Conservation (phyloP, 176 grass and related monocot genomes). For the Triticum turgidum region DNA sequence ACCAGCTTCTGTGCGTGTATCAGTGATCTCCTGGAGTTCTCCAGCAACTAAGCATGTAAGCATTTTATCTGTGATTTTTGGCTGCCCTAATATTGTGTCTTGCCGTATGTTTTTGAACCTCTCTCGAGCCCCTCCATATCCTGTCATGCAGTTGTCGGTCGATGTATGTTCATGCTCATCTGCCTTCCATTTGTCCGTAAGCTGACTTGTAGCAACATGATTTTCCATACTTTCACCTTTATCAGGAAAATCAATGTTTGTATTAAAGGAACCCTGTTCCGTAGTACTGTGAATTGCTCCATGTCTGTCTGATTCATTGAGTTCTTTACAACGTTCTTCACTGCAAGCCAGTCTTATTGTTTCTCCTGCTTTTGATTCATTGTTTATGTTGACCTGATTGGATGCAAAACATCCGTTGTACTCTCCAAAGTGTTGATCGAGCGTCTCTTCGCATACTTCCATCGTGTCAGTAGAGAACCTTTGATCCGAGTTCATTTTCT, state of each 20-base stretch:
- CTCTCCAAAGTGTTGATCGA: conserved; percentile 9
- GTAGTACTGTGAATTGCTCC: background rate
- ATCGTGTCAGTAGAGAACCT: background rate
- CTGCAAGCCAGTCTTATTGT: background rate
- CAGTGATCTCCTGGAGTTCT: conserved; percentile 16
- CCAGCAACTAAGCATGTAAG: background rate
- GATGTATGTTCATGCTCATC: background rate
- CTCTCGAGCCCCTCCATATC: conserved; percentile 8
- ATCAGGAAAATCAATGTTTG: background rate
- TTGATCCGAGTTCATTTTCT: conserved; percentile 46
- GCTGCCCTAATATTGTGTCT: conserved; percentile 3
- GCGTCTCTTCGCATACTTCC: background rate
- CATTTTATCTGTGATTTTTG: conserved; percentile 7
- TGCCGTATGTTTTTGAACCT: background rate
- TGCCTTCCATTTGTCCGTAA: conserved; percentile 10
- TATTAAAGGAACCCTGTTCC: background rate
- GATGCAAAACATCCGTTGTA: background rate
- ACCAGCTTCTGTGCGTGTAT: conserved; percentile 7
- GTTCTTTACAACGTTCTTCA: background rate
- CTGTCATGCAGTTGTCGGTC: conserved; percentile 27
- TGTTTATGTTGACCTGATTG: background rate
- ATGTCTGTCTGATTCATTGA: background rate
- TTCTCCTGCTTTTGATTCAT: conserved; percentile 27
- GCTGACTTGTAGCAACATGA: background rate
- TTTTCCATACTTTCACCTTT: conserved; percentile 9